Evolutionary conservation across 345 rosid species (phyloP).

Genomic region (Raphanus raphanistrum): DNA sequence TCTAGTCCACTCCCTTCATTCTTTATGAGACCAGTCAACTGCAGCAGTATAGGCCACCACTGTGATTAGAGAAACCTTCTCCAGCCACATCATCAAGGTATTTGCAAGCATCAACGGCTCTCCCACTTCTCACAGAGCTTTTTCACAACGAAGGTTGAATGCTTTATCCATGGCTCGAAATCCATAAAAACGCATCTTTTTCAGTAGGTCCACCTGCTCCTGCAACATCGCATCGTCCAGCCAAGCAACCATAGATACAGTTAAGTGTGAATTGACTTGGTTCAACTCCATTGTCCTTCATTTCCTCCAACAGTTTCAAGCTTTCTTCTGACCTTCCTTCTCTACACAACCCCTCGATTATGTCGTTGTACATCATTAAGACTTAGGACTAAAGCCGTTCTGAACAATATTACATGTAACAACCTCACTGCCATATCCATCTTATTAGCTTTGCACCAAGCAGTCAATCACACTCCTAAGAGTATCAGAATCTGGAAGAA

Average conservation of each 20-base stretch:
- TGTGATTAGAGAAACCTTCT: slow-evolving; percentile 78
- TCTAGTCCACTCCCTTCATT: slow-evolving; percentile 54
- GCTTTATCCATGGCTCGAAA: slow-evolving; percentile 80
- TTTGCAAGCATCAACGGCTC: slow-evolving; percentile 56
- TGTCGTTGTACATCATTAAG: slow-evolving; percentile 51
- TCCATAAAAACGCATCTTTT: slow-evolving; percentile 71
- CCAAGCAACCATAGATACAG: slow-evolving; percentile 65
- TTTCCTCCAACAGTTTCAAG: slow-evolving; percentile 52
- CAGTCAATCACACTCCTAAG: slow-evolving; percentile 54
- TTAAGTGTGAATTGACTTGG: slow-evolving; percentile 72
- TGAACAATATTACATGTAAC: slow-evolving; percentile 53
- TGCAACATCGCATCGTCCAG: slow-evolving; percentile 55
- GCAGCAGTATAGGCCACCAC: slow-evolving; percentile 80
- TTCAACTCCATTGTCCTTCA: slow-evolving; percentile 59
- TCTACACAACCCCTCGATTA: slow-evolving; percentile 63
- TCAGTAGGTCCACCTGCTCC: slow-evolving; percentile 62
- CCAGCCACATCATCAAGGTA: slow-evolving; percentile 61
- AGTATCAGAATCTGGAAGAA: slow-evolving; percentile 47
- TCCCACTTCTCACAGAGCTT: slow-evolving; percentile 57
- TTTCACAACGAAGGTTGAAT: slow-evolving; percentile 64
- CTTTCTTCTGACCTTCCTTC: slow-evolving; percentile 68
- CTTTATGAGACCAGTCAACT: slow-evolving; percentile 61
- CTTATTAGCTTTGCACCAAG: slow-evolving; percentile 49
- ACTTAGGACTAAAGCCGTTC: slow-evolving; percentile 45
- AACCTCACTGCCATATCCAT: slow-evolving; percentile 64